Evolutionary conservation across 345 rosid species (phyloP).

Genomic region (Camelina sativa): DNA sequence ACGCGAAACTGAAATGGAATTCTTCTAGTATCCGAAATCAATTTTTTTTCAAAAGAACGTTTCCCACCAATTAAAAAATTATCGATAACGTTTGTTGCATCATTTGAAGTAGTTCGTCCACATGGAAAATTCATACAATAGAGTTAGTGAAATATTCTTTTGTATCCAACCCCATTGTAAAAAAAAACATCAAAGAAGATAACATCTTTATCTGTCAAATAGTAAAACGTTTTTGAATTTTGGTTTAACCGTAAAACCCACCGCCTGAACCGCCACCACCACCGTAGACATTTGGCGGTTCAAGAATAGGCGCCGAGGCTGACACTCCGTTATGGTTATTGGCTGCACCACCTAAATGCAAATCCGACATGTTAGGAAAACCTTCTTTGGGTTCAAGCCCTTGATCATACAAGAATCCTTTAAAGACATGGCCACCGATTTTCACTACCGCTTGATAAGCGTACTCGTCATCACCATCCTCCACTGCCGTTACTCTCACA

Average conservation of each 20-base stretch:
- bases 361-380: slow-evolving; percentile 78
- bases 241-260: slow-evolving; percentile 68
- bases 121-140: slow-evolving; percentile 20
- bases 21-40: not conserved
- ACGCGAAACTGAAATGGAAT: not conserved
- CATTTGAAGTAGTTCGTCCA: slow-evolving; percentile 19
- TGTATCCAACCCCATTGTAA: slow-evolving; percentile 29
- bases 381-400: slow-evolving; percentile 75
- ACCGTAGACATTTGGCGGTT: slow-evolving; percentile 66
- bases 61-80: not conserved
- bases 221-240: slow-evolving; percentile 46
- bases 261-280: slow-evolving; percentile 65
- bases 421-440: slow-evolving; percentile 89
- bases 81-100: slow-evolving; percentile 13
- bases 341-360: slow-evolving; percentile 80
- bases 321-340: slow-evolving; percentile 59
- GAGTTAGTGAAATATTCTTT: slow-evolving; percentile 18
- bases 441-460: slow-evolving; percentile 92
- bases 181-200: slow-evolving; percentile 14
- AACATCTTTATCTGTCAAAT: slow-evolving; percentile 13
- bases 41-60: not conserved
- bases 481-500: slow-evolving; percentile 90
- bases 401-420: slow-evolving; percentile 90
- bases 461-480: slow-evolving; percentile 88
- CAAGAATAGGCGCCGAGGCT: slow-evolving; percentile 61